Base-by-base conservation (phyloP, 1,284 basidiomycete genomes). In the Irpex lacteus region DNA sequence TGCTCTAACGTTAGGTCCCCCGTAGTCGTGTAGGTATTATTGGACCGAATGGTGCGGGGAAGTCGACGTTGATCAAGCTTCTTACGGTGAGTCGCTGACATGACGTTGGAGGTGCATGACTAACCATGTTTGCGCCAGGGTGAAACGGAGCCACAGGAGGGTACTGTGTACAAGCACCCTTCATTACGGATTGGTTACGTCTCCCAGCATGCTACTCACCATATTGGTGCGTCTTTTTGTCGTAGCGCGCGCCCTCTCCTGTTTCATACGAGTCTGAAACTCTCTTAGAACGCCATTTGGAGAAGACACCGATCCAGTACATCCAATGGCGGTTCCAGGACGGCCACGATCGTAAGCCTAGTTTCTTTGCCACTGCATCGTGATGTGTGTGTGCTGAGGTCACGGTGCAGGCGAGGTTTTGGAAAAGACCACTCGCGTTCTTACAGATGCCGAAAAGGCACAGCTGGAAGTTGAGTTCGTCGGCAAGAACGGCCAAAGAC, bases 321-420 rank as follows among this genome's bases (percentile, higher is more conserved):
- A 98, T 98, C 72, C 95, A 97, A 79, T 99, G 97, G 97, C 92
- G 97, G 72, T 99, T 96, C 88, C 96, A 98, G 78, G 96, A 98
- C 77, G 98, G 97, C 58, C 94, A 98, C 78, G 97, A 99, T 83
- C 92, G 96, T 89, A 83, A 69, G 89, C 81, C 49, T 54, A 58
- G 40, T 18, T 63, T 52, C 59, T 65, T 68, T 40, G 26, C 60
- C 50, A 13, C 61, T 55, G 66, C 47, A n/a, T 34, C 37, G 53
- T 7, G 54, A 49, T 60, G 21, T 60, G 40, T 26, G 26, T 40
- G 54, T 65, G 18, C 60, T 65, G 19, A 67, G 58, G 63, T 52
- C 68, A 47, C 66, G 61, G 59, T 64, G 61, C 70, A 92, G 90
- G 90, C 67, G 91, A 99, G 79, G 82, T 98, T 64, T 77, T 98